Percentiles rank a stretch among this genome's conserved stretches.
phyloP scores from a whole-genome alignment of 495 filamentous ascomycete genomes.

The Hyaloscypha bicolor region DNA sequence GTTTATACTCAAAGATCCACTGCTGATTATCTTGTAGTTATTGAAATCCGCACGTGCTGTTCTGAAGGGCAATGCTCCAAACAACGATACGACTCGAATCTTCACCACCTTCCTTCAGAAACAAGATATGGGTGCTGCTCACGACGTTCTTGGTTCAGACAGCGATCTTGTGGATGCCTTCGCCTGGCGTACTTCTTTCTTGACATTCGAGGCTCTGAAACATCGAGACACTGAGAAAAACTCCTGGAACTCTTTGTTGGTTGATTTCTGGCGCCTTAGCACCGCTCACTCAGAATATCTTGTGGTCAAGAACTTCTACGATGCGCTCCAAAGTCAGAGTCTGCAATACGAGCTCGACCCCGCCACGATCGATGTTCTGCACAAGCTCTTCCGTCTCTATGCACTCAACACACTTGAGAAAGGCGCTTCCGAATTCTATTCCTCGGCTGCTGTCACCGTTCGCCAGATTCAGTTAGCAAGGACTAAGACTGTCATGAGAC shows the following conservation, averaged over 20 bases:
- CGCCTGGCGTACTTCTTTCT: constrained; percentile 69
- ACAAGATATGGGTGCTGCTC: constrained; percentile 66
- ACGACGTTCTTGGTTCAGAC: constrained; percentile 65
- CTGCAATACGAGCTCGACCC: constrained; percentile 48
- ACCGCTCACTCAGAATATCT: constrained; percentile 72
- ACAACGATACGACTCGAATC: constrained; percentile 43
- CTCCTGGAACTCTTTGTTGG: constrained; percentile 70
- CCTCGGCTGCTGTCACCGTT: constrained; percentile 61
- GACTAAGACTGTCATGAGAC: constrained; percentile 59
- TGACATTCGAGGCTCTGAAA: constrained; percentile 72
- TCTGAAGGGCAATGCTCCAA: constrained; percentile 47
- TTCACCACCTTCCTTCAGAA: constrained; percentile 60
- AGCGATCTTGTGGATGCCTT: constrained; percentile 67
- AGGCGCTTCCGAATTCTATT: constrained; percentile 68
- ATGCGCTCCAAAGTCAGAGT: constrained; percentile 56
- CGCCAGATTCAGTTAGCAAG: constrained; percentile 65
- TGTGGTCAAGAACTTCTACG: constrained; percentile 72
- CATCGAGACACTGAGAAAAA: constrained; percentile 70
- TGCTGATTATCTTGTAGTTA: constrained; percentile 25
- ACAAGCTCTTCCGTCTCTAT: constrained; percentile 67
- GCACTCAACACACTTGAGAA: constrained; percentile 66
- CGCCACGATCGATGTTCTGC: constrained; percentile 53
- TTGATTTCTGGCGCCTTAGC: constrained; percentile 72
- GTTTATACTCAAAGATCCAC: background rate
- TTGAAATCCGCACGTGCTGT: constrained; percentile 58